A percentile compares a stretch with the other conserved stretches of the same genome.
phyloP scores from a whole-genome alignment of 2,329 filamentous ascomycete species.

The Grosmannia serpens region DNA sequence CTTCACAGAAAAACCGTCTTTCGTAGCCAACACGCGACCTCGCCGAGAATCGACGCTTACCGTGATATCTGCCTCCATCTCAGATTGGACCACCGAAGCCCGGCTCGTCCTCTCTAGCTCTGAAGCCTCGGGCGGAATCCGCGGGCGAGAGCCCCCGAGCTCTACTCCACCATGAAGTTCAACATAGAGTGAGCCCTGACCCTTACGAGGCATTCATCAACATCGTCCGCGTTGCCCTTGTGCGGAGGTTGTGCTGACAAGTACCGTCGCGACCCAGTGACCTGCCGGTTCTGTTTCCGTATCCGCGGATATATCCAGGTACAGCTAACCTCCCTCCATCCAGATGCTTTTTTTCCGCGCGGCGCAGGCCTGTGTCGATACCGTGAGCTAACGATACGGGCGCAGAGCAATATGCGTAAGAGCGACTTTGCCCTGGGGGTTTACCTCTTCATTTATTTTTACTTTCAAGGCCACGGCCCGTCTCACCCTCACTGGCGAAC shows the following conservation, averaged over 20 bases:
- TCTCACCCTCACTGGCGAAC: too few species aligned
- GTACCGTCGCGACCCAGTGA: constrained; percentile 26
- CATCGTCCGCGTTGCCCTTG: not conserved
- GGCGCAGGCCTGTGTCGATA: not conserved
- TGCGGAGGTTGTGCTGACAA: not conserved
- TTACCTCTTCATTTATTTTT: not conserved
- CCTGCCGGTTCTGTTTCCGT: constrained; percentile 44
- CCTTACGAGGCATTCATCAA: not conserved
- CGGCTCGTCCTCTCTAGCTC: not conserved
- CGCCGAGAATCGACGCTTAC: not conserved
- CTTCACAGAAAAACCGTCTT: not conserved
- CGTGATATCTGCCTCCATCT: not conserved
- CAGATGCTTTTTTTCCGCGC: not conserved
- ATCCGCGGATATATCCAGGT: constrained; percentile 39
- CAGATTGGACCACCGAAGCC: not conserved
- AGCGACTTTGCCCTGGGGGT: not conserved
- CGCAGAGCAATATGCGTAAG: constrained; percentile 39
- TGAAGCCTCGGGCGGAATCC: not conserved
- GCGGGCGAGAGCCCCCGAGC: not conserved
- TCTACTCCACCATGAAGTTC: constrained; percentile 33
- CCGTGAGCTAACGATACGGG: not conserved
- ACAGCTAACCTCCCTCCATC: not conserved
- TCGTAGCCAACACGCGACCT: not conserved
- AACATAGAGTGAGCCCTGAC: constrained; percentile 33
- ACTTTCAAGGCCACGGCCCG: not conserved